Conservation (phyloP, 1,284 basidiomycete genomes). For the Rhodofomes roseus region DNA sequence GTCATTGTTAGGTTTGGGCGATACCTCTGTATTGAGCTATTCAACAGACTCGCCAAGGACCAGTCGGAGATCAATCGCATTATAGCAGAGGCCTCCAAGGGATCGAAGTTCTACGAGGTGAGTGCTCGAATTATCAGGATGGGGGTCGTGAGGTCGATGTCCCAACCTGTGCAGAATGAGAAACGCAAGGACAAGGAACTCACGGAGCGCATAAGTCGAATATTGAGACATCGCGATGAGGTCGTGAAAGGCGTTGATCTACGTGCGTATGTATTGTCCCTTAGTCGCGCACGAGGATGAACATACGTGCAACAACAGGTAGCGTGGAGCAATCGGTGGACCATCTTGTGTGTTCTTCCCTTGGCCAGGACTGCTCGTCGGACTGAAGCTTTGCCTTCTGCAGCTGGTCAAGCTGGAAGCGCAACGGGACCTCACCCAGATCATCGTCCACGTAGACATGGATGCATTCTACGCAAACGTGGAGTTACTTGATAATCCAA, state of each 20-base stretch:
- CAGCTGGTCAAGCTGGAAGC: constrained; percentile 78
- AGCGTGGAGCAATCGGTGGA: constrained; percentile 54
- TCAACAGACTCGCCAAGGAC: constrained; percentile 62
- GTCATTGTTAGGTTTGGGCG: too few relatives aligned
- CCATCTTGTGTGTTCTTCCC: constrained; percentile 37
- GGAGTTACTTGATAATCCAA: constrained; percentile 77
- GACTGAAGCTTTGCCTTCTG: background rate
- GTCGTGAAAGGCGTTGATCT: constrained; percentile 53
- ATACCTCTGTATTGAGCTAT: too few relatives aligned
- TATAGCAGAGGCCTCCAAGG: constrained; percentile 79
- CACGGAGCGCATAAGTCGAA: constrained; percentile 64
- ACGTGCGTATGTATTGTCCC: constrained; percentile 37
- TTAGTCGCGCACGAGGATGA: background rate
- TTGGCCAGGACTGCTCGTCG: background rate
- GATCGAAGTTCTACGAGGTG: constrained; percentile 82
- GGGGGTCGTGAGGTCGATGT: background rate
- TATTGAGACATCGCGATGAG: constrained; percentile 66
- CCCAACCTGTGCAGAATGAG: constrained; percentile 56
- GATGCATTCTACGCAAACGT: constrained; percentile 78
- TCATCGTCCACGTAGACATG: constrained; percentile 86
- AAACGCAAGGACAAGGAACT: constrained; percentile 80
- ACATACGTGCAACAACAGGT: constrained; percentile 29
- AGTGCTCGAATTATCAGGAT: constrained; percentile 10
- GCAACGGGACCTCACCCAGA: constrained; percentile 76
- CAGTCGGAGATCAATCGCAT: constrained; percentile 77